Percentiles rank a stretch among this genome's conserved stretches.
phyloP scores from a whole-genome alignment of 148 eudicot species.

The Limonium bicolor region DNA sequence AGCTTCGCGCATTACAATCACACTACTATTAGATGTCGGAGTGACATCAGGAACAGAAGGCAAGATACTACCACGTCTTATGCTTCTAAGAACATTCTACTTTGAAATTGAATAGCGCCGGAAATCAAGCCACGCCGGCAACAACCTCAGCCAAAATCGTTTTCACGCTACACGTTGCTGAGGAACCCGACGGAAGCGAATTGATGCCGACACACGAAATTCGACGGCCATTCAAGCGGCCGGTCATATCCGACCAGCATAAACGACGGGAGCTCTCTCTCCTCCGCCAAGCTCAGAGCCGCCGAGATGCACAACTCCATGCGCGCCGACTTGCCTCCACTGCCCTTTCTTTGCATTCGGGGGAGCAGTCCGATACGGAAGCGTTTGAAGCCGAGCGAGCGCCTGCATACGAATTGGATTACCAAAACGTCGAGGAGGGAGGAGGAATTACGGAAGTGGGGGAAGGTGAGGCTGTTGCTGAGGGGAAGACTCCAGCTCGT shows the following conservation, averaged over 20 bases:
- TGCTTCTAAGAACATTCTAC: no score
- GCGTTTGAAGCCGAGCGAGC: constrained; percentile 10
- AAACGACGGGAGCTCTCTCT: constrained; percentile 69
- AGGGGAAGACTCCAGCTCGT: background rate
- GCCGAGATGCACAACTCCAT: constrained; percentile 63
- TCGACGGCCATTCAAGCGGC: constrained; percentile 75
- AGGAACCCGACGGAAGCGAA: no score
- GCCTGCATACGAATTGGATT: background rate
- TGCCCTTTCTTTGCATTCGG: constrained; percentile 35
- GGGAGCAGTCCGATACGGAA: constrained; percentile 6
- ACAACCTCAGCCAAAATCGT: no score
- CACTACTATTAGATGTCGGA: no score
- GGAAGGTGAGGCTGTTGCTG: background rate
- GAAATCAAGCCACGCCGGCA: no score
- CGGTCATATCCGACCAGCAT: constrained; percentile 81
- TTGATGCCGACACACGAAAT: constrained; percentile 68
- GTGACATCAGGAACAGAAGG: no score
- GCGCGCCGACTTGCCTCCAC: constrained; percentile 77
- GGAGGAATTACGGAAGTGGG: constrained; percentile 1
- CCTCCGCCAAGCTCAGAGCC: constrained; percentile 66
- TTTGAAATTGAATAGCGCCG: no score
- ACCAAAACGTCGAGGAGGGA: background rate
- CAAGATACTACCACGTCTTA: no score
- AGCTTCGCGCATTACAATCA: no score
- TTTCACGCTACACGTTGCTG: no score